Base-by-base conservation (phyloP, 1,284 basidiomycete species). In the Butyriboletus regius region DNA sequence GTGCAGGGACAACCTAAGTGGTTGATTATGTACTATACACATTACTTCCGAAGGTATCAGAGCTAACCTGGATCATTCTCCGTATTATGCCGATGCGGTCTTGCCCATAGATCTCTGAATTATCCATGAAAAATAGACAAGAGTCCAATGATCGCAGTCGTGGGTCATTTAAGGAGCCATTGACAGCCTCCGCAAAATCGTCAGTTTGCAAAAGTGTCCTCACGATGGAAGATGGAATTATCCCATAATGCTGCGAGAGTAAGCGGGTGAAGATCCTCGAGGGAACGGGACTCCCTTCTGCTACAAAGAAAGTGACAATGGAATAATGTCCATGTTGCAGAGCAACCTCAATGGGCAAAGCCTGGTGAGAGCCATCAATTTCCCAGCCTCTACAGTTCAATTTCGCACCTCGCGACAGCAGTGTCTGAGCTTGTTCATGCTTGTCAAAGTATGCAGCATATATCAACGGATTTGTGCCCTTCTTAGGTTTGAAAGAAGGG, bases 301-400 rank as follows among this genome's bases (percentile, higher is more conserved):
- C 10, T 12, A 28, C 26, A 7, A 50, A 50, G 18, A 40, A 13
- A 4, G 49, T 1, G 3, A 35, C 32, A 7, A 50, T 18, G 26
- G 5, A 10, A 24, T 34, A 34, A 5, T 40, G 46, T 6, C 5
- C 4, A 3, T 34, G 14, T 0, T 3, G 26, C 4, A 50, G 2
- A 17, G 49, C 49, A 29, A 35, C 46, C 13, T 50, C 47, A 20
- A 50, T 50, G n/a, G 49, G 47, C 14, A 50, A 20, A 4, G 1
- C 20, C 12, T 24, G 26, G 2, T 4, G 24, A 17, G 5, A 4
- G 6, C 7, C 7, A 7, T 7, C 4, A 4, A 14, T 10, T 1
- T 40, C 32, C 47, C 32, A 40, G 9, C 46, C 49, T 10, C 26
- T 24, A 8, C 5, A 5, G 18, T 50, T 29, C 12, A 50, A 8